A percentile compares a stretch with the other conserved stretches of the same genome.
Evolutionary conservation across 2,329 filamentous ascomycete genomes (phyloP).

Genomic region (Sarocladiaceae sp.): DNA sequence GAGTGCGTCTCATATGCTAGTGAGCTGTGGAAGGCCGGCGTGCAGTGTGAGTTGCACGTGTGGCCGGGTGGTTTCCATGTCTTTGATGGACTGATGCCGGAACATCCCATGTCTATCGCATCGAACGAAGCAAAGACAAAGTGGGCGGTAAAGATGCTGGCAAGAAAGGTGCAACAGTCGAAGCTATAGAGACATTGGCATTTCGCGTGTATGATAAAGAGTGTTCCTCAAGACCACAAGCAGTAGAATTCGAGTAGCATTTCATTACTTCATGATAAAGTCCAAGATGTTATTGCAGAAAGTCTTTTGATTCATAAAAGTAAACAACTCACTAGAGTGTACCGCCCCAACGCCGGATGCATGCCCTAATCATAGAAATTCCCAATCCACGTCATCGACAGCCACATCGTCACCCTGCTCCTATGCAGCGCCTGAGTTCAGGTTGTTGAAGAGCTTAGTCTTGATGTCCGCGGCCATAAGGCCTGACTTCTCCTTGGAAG

Average conservation of each 20-base stretch:
- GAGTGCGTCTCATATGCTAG: slow-evolving; percentile 35
- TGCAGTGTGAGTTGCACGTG: slow-evolving; percentile 38
- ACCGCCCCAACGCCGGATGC: slow-evolving; percentile 1
- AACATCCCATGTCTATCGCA: slow-evolving; percentile 12
- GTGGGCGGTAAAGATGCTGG: slow-evolving; percentile 14
- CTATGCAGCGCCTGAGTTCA: slow-evolving; percentile 20
- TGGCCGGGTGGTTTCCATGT: slow-evolving; percentile 37
- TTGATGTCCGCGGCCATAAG: slow-evolving; percentile 60
- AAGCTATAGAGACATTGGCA: slow-evolving; percentile 6
- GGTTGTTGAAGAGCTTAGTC: slow-evolving; percentile 53
- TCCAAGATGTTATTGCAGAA: neutral
- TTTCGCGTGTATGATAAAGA: too few species aligned
- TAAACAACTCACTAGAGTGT: neutral
- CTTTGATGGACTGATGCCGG: slow-evolving; percentile 26
- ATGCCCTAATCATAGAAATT: slow-evolving; percentile 11
- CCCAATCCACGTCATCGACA: neutral
- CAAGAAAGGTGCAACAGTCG: slow-evolving; percentile 5
- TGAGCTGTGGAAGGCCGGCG: slow-evolving; percentile 34
- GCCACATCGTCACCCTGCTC: neutral
- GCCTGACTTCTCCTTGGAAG: slow-evolving; percentile 58
- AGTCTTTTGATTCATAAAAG: neutral
- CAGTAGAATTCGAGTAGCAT: too few species aligned
- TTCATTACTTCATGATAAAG: slow-evolving; percentile 3
- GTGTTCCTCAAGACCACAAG: neutral
- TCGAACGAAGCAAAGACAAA: slow-evolving; percentile 13